Base-by-base conservation (phyloP, 176 grass and related monocot species). In the Eremochloa ophiuroides region DNA sequence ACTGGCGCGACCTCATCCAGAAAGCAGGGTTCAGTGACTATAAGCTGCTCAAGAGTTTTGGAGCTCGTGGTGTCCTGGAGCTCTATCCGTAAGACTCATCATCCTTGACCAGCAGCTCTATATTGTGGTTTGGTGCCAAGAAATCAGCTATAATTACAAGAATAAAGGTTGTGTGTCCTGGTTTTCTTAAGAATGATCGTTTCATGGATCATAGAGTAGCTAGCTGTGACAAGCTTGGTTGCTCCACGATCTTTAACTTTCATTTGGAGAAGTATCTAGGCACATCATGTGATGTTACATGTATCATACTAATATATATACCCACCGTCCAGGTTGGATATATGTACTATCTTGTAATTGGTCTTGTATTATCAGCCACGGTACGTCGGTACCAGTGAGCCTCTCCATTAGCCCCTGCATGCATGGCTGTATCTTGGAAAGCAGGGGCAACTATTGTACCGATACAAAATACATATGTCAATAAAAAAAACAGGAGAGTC, bases 21-120 rank as follows among this genome's bases (percentile, higher is more conserved):
- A 62, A 80, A 79, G 84, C 80, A 37, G 84, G 80, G 6, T 91
- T 83, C 27, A 80, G 74, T 30, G 63, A 74, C 41, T 91, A 75
- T 23, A 84, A 75, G 55, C 15, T 82, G n/a, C 5, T 73, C 28
- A 48, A 44, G 12, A 82, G 16, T 3, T 59, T 82, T 23, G 79
- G 79, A n/a, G 80, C 69, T 37, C 69, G 68, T 25, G 80, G 53
- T 63, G 69, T 82, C 22, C 22, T 82, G 17, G 79, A 82, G 67
- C 20, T 41, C 23, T 82, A 82, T 39, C 74, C 47, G 0, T 76
- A 53, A 76, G 37, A 20, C 28, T 7, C 5, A 4, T 58, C 5
- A 17, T 77, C 37, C 23, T 18, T 1, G 15, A 17, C 10, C 4
- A 27, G 8, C 23, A 13, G 22, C 35, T 40, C 25, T 6, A 26